Evolutionary conservation across 176 grass and related monocot genomes (phyloP).

Genomic region (Elymus sibiricus): DNA sequence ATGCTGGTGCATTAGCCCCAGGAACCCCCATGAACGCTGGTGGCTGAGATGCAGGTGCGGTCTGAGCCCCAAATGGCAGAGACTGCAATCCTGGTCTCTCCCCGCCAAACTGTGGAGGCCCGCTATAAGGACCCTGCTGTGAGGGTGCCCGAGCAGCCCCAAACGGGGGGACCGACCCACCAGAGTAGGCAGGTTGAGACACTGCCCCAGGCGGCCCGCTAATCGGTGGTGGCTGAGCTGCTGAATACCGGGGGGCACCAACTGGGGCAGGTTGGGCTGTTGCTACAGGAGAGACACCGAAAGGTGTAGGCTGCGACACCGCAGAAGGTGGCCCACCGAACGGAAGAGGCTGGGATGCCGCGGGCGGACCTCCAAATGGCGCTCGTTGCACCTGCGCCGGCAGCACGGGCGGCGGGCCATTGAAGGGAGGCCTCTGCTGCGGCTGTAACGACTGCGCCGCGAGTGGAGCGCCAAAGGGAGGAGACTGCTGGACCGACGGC

Average conservation of each 20-base stretch:
- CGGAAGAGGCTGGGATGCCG: neutral
- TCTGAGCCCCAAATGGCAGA: slow-evolving; percentile 20
- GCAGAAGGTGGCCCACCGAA: neutral
- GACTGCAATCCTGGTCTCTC: slow-evolving; percentile 28
- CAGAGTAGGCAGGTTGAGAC: neutral
- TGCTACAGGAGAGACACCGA: neutral
- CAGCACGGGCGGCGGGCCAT: neutral
- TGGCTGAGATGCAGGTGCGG: neutral
- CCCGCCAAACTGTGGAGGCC: slow-evolving; percentile 40
- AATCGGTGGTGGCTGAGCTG: slow-evolving; percentile 25
- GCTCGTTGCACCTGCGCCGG: slow-evolving; percentile 22
- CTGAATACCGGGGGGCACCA: neutral
- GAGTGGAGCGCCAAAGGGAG: slow-evolving; percentile 6
- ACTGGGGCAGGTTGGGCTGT: neutral
- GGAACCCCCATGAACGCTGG: slow-evolving; percentile 24
- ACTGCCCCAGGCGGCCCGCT: slow-evolving; percentile 17
- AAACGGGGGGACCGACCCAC: slow-evolving; percentile 6
- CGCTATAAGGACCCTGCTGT: slow-evolving; percentile 31
- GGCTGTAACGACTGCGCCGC: neutral
- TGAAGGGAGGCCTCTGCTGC: slow-evolving; percentile 2
- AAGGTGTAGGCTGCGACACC: slow-evolving; percentile 29
- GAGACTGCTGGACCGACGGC: slow-evolving; percentile 6
- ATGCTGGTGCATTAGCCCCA: slow-evolving; percentile 15
- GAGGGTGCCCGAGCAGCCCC: slow-evolving; percentile 3
- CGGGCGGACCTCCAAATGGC: slow-evolving; percentile 20